A percentile compares a stretch with the other conserved stretches of the same genome.
Conservation (phyloP, 2,329 filamentous ascomycete genomes). For the Aspergillus awamori region DNA sequence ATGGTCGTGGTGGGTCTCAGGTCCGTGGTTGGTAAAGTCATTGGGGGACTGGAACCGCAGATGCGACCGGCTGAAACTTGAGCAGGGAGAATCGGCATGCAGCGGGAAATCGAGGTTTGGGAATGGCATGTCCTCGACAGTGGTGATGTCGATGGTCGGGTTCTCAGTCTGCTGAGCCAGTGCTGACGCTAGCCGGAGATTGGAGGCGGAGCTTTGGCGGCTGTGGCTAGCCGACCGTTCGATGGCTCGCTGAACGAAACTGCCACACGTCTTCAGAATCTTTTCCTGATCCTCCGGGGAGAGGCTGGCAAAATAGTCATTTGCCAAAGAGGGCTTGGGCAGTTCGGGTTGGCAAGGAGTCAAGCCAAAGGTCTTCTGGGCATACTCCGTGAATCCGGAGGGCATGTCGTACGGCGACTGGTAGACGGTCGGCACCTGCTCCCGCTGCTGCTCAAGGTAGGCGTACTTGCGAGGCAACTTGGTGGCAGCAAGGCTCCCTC, state of each 20-base stretch:
- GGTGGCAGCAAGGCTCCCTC: conserved; percentile 32
- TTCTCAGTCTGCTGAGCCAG: conserved; percentile 45
- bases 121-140: conserved; percentile 42
- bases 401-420: conserved; percentile 49
- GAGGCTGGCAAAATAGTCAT: conserved; percentile 46
- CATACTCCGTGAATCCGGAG: conserved; percentile 47
- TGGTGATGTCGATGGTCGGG: conserved; percentile 47
- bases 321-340: conserved; percentile 44
- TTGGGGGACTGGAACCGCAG: conserved; percentile 47
- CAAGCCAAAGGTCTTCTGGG: conserved; percentile 43
- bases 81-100: conserved; percentile 47
- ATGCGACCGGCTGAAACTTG: conserved; percentile 47
- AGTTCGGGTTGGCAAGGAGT: conserved; percentile 37
- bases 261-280: conserved; percentile 47
- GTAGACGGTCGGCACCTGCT: conserved; percentile 43
- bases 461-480: conserved; percentile 44
- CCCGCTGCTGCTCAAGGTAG: conserved; percentile 44
- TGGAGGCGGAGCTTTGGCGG: conserved; percentile 42
- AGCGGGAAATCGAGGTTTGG: conserved; percentile 42
- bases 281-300: conserved; percentile 46
- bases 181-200: conserved; percentile 41
- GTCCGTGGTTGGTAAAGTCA: conserved; percentile 43
- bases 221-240: conserved; percentile 41
- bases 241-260: conserved; percentile 44
- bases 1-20: conserved; percentile 43